Evolutionary conservation across 331 rosid genomes (phyloP).

Genomic region (Quercus lobata): DNA sequence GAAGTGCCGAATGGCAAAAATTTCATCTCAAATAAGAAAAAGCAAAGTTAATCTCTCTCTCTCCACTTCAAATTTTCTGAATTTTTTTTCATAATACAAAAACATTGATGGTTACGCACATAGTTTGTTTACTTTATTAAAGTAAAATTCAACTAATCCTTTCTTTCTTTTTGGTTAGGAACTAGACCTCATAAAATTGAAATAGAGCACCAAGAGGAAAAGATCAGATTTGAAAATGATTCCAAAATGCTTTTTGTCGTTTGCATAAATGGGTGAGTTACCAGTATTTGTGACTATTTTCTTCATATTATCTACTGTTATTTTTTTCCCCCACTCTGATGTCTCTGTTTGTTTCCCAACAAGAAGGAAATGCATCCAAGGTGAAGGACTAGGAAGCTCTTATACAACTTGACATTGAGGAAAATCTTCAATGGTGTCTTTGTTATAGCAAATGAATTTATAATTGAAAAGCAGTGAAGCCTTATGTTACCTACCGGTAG

Average conservation of each 20-base stretch:
- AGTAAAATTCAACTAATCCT: neutral
- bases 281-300: neutral
- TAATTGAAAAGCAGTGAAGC: conserved; percentile 72
- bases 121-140: too few species aligned
- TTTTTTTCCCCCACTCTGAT: neutral
- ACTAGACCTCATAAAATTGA: conserved; percentile 24
- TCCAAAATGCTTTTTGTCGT: conserved; percentile 53
- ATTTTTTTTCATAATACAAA: too few species aligned
- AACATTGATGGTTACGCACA: too few species aligned
- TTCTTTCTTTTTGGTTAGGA: conserved; percentile 37
- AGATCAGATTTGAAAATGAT: conserved; percentile 13
- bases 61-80: too few species aligned
- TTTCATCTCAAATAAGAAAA: too few species aligned
- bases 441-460: conserved; percentile 50
- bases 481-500: conserved; percentile 84
- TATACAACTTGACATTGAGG: conserved; percentile 55
- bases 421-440: conserved; percentile 64
- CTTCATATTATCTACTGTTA: neutral
- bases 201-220: conserved; percentile 60
- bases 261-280: conserved; percentile 68
- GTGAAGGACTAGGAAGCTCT: conserved; percentile 6
- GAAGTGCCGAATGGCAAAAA: too few species aligned
- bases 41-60: too few species aligned
- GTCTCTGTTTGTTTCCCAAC: too few species aligned
- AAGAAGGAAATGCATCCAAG: too few species aligned